These are phyloP conservation scores for Capsicum chinense DNA, from an alignment of 257 asterid genomes.

Conservation along the genomic window DNA sequence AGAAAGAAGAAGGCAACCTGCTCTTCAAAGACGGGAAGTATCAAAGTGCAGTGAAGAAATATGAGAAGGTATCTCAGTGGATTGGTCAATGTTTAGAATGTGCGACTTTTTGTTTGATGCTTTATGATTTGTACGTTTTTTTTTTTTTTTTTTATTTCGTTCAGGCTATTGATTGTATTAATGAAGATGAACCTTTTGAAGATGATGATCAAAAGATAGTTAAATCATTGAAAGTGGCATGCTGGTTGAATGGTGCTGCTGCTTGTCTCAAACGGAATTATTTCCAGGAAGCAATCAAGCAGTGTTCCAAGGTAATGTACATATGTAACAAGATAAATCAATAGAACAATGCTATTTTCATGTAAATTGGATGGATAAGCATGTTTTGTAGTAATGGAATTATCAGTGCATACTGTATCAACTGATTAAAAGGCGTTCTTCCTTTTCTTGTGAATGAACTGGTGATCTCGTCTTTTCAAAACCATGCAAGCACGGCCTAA, in stretches of 20 bases:
- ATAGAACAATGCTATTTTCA: not conserved
- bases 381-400: not conserved
- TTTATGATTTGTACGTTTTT: slow-evolving; percentile 14
- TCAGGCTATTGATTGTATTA: slow-evolving; percentile 63
- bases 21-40: slow-evolving; percentile 60
- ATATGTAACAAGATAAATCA: slow-evolving; percentile 16
- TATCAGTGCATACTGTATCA: not conserved
- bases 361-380: not conserved
- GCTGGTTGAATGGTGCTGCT: slow-evolving; percentile 81
- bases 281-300: slow-evolving; percentile 51
- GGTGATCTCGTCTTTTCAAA: not conserved
- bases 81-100: slow-evolving; percentile 10
- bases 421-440: slow-evolving; percentile 10
- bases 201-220: slow-evolving; percentile 53
- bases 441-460: not conserved
- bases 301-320: slow-evolving; percentile 63
- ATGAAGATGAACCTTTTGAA: slow-evolving; percentile 47
- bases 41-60: slow-evolving; percentile 58
- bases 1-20: slow-evolving; percentile 75
- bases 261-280: slow-evolving; percentile 59
- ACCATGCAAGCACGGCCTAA: not conserved
- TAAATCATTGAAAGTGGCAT: slow-evolving; percentile 53
- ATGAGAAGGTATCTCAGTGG: slow-evolving; percentile 45
- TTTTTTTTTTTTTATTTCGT: slow-evolving; percentile 12
- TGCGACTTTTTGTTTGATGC: not conserved